Evolutionary conservation across 2,329 filamentous ascomycete species (phyloP), one percentile per base, ranked within the genome.

Genomic region (Pseudodiploospora longispora): DNA sequence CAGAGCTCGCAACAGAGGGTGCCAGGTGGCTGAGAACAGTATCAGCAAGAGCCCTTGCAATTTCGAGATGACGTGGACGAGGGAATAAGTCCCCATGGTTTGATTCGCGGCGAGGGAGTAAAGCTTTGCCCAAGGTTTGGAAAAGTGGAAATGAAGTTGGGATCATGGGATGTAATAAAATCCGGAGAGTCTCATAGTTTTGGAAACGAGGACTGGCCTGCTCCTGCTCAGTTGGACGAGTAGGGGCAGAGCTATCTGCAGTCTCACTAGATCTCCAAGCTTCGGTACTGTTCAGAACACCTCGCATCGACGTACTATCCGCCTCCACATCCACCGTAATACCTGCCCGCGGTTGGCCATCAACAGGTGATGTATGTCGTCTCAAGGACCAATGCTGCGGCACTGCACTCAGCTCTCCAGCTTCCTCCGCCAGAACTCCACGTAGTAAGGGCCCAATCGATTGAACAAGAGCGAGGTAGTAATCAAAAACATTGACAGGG

Each of bases 131-230:
- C 36, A 97, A 70, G 1, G 82, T 83, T 57, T 95, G 87, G 59
- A 95, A 85, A 53, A 97, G 85, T 1, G 85, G 83, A 12, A 87
- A 85, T n/a, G 90, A 84, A 3, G 83, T 83, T 6, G 82, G 81
- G 27, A 90, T 82, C 54, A 94, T 77, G 31, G 87, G 83, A 55
- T 85, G 83, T 9, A 97, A 73, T 8, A 97, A 70, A 52, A 82
- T 83, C 33, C 84, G 78, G 37, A 97, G 72, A 9, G 79, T 83
- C 58, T 85, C 80, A 35, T 84, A 88, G 61, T 97, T 98, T 59
- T 85, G 65, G 52, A 69, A 80, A n/a, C 70, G 66, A 27, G 69
- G 57, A 12, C 64, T 69, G 10, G 60, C 55, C 42, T 65, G 60
- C 48, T 74, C 70, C 47, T 69, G 64, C 30, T 66, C 67, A 44